Evolutionary conservation across 148 eudicot genomes (phyloP), one percentile per base, ranked within the genome.

Genomic region (Rhododendron ovatum): DNA sequence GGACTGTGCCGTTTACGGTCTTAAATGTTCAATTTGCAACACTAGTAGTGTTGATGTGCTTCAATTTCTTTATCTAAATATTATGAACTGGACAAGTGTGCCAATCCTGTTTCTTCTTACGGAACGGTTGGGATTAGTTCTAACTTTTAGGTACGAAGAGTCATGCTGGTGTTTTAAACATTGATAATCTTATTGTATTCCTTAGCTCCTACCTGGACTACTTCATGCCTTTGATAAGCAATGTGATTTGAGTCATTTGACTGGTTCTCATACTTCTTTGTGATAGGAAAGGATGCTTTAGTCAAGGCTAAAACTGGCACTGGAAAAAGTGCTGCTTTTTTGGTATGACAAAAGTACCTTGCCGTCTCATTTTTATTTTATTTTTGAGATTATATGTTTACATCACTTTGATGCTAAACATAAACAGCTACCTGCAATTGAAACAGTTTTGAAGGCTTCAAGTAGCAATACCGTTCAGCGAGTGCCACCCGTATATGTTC

Each of bases 351-450:
- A 80, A 65, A 80, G 15, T 65, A 76, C 85, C 69, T 84, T 84
- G 69, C 69, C 30, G 55, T 28, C 22, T 69, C 13, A 4, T 86
- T 35, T 1, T 37, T 53, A 30, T 76, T 87, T 39, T 7, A 7
- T 45, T 47, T 47, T 47, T 47, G 37, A 84, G 85, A 61, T 84
- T 12, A 81, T 65, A 45, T 71, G 35, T 37, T 78, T 84, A 71
- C 73, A 76, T 81, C 87, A 77, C 79, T 59, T 81, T 81, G 80
- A 22, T 90, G 84, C 90, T 93, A 92, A 93, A 94, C 88, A 90
- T 85, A 90, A 95, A 90, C 95, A 97, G 99, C 94, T 95, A 91
- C 99, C 98, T 85, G 98, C 95, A 85, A 95, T 97, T 93, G 98
- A 97, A 95, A 91, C 98, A 95, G 99, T 95, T 91, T 78, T 97